phyloP scores from a whole-genome alignment of 2,329 filamentous ascomycete genomes.

The Colletotrichum tanaceti region DNA sequence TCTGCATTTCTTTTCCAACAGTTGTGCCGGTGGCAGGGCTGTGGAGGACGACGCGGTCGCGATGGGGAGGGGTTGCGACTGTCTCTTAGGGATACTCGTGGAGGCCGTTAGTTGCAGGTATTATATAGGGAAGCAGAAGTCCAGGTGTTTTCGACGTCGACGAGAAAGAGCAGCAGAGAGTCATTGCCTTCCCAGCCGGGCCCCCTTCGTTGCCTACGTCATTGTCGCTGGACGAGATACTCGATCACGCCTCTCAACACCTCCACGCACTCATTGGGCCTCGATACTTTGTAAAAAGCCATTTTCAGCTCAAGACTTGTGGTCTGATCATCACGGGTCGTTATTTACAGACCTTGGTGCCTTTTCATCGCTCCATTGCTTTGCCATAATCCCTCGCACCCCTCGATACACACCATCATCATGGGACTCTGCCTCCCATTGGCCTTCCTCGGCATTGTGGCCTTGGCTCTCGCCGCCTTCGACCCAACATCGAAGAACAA shows the following conservation, averaged over 20 bases:
- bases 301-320: rapidly evolving
- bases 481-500: slow-evolving; percentile 51
- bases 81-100: not conserved
- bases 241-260: not conserved
- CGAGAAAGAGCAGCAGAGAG: not conserved
- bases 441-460: slow-evolving; percentile 14
- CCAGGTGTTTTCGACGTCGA: not conserved
- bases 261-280: not conserved
- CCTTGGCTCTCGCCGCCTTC: slow-evolving; percentile 42
- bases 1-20: slow-evolving; percentile 33
- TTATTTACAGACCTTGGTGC: not conserved
- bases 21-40: slow-evolving; percentile 21
- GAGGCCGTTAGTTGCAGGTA: not conserved
- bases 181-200: not conserved
- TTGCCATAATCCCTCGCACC: not conserved
- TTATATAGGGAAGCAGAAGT: slow-evolving; percentile 25
- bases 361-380: not conserved
- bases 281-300: not conserved
- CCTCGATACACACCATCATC: not conserved
- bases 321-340: no score
- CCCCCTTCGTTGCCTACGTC: not conserved
- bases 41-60: slow-evolving; percentile 4
- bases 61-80: slow-evolving; percentile 20
- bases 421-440: not conserved
- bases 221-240: not conserved